These are phyloP conservation scores for Colletotrichum destructivum DNA, from an alignment of 2,329 filamentous ascomycete genomes.

Conservation along the genomic window DNA sequence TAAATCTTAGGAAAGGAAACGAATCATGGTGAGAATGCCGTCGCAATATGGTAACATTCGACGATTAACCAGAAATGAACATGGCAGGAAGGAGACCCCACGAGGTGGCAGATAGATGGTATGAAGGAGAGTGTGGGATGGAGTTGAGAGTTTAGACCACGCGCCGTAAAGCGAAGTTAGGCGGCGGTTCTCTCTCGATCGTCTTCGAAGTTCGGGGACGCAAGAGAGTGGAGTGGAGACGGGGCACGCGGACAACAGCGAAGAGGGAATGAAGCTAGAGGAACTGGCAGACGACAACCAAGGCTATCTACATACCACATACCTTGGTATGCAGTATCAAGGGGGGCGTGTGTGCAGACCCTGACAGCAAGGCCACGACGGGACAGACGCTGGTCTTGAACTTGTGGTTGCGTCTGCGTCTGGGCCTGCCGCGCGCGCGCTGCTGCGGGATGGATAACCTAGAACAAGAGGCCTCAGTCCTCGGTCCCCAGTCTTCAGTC, in stretches of 20 bases:
- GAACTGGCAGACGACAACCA: conserved; percentile 5
- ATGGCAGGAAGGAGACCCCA: conserved; percentile 32
- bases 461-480: not conserved
- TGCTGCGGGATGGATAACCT: not conserved
- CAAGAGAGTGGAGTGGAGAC: conserved; percentile 27
- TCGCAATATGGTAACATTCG: conserved; percentile 44
- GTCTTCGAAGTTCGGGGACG: conserved; percentile 26
- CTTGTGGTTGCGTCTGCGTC: conserved; percentile 22
- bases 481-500: not conserved
- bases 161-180: conserved; percentile 22
- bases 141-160: conserved; percentile 37
- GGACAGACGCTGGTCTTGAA: conserved; percentile 8
- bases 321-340: no score
- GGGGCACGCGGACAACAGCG: conserved; percentile 12
- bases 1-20: conserved; percentile 49
- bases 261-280: conserved; percentile 25
- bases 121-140: conserved; percentile 37
- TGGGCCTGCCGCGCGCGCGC: conserved; percentile 24
- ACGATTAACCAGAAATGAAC: conserved; percentile 25
- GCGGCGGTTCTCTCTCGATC: conserved; percentile 22
- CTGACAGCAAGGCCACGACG: not conserved
- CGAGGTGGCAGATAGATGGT: conserved; percentile 40
- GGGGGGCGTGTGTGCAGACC: not conserved
- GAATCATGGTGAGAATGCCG: conserved; percentile 39
- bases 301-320: no score